These are phyloP conservation scores for Boletus calvinii DNA, from an alignment of 1,284 basidiomycete species.

Conservation along the genomic window DNA sequence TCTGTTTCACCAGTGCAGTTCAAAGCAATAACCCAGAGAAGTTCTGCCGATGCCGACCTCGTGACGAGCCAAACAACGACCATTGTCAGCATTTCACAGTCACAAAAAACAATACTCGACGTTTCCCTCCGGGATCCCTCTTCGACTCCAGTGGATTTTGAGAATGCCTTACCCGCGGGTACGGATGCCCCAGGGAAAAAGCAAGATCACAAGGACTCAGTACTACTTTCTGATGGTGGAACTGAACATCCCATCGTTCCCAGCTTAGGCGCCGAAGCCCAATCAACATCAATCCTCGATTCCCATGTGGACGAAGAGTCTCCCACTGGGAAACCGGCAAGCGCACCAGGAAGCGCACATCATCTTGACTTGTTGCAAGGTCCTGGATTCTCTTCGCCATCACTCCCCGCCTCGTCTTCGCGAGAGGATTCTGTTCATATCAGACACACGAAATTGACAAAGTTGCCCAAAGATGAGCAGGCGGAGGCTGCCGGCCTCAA, in stretches of 20 bases:
- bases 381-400: not conserved
- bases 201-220: not conserved
- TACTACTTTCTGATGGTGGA: not conserved
- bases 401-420: not conserved
- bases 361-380: not conserved
- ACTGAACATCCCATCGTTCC: not conserved
- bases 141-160: not conserved
- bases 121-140: not conserved
- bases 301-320: not conserved
- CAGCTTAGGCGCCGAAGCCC: not conserved
- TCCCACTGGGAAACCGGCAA: not conserved
- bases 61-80: constrained; percentile 1
- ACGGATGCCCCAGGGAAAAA: not conserved
- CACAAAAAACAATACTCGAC: constrained; percentile 1
- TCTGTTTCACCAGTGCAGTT: not conserved
- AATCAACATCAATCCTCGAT: not conserved
- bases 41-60: not conserved
- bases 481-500: not conserved
- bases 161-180: not conserved
- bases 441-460: not conserved
- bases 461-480: not conserved
- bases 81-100: not conserved
- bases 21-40: not conserved
- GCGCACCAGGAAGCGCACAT: not conserved
- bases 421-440: not conserved